Base-by-base conservation (phyloP, 2,329 filamentous ascomycete species). In the Cladophialophora chaetospira region DNA sequence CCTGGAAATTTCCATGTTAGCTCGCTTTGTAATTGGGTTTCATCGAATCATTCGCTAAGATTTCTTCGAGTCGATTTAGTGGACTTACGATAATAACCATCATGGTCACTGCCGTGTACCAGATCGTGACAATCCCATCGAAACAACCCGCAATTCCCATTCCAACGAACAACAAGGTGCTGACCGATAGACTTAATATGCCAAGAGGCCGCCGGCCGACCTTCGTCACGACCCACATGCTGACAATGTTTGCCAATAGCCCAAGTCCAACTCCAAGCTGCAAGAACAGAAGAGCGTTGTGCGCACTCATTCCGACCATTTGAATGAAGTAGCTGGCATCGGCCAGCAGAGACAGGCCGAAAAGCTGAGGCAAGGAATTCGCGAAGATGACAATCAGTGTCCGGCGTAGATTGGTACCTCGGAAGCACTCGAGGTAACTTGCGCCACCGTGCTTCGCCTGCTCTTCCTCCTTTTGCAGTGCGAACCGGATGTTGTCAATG, bases 81-180 rank as follows among this genome's bases (percentile, higher is more conserved):
- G 23, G 4, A 40, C 36, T 40, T 4, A 78, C 64, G 28, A 79
- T 76, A 19, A 78, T 71, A 0, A 75, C 63, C 65, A 81, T 79
- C 63, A 79, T 67, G 2, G 70, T 71, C 17, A 71, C 71, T 2
- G 72, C 72, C 2, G 71, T 73, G 62, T 71, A 75, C 75, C 76
- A 79, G 8, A 71, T 66, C 3, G 73, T 71, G 13, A 71, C 68
- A 2, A 60, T 67, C 9, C 73, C 71, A 0, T 70, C 57, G 59
- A 73, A 78, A 60, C 72, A 77, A 2, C 78, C 78, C 0, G 74
- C 71, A n/a, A 82, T 71, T 1, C 79, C 79, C 68, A 80, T 76
- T 0, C 67, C 69, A 4, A 72, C 63, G 77, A 78, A 81, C 1
- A 80, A 58, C 1, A 73, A 42, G 0, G 69, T 64, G 1, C 72